Conservation (phyloP, 345 rosid genomes). For the Mercurialis annua region DNA sequence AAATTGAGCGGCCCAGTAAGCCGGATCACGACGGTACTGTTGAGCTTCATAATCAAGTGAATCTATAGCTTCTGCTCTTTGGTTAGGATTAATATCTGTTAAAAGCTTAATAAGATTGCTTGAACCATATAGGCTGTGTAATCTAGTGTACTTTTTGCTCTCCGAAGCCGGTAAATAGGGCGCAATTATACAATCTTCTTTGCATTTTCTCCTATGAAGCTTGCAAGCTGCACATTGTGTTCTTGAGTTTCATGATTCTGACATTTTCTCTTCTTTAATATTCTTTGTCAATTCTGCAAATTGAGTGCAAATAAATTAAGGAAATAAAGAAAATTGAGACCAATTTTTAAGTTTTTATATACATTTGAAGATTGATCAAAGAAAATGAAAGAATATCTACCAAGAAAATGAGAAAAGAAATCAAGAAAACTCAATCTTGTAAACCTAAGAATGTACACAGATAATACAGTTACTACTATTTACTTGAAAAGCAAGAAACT, state of each 20-base stretch:
- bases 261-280: slow-evolving; percentile 13
- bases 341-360: no score
- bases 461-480: no score
- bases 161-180: slow-evolving; percentile 19
- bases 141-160: slow-evolving; percentile 17
- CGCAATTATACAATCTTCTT: slow-evolving; percentile 19
- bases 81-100: slow-evolving; percentile 39
- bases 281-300: no score
- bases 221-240: slow-evolving; percentile 27
- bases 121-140: slow-evolving; percentile 18
- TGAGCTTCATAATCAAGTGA: slow-evolving; percentile 76
- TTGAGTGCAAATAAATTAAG: background rate
- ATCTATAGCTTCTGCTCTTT: slow-evolving; percentile 66
- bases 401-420: no score
- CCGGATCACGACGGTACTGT: slow-evolving; percentile 67
- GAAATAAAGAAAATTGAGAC: no score
- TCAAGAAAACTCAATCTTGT: no score
- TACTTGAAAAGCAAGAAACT: no score
- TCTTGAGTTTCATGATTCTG: slow-evolving; percentile 11
- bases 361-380: no score
- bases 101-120: slow-evolving; percentile 70
- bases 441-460: no score
- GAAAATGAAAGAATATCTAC: no score
- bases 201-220: slow-evolving; percentile 20
- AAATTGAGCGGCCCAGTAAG: slow-evolving; percentile 73